Evolutionary conservation across 495 filamentous ascomycete genomes (phyloP), one percentile per base, ranked within the genome.

Genomic region (Polyplosphaeria fusca): DNA sequence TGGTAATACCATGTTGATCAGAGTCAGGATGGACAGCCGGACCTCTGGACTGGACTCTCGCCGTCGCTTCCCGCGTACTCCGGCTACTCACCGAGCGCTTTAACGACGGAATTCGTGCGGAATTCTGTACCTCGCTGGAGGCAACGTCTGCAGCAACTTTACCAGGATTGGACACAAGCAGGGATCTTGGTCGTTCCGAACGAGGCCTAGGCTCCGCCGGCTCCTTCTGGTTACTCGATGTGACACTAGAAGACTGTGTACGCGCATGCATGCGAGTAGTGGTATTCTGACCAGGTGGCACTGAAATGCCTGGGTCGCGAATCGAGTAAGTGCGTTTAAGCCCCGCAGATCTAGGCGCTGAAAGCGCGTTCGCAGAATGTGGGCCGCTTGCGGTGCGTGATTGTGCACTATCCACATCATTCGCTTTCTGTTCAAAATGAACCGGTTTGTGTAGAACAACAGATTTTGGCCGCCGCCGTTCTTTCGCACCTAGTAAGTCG

Each of bases 311-410:
- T 16, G 52, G 62, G 39, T 40, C 56, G 25, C 62, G 57, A 16
- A 65, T 28, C 16, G 62, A 65, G n/a, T 48, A 49, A 16, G 62
- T 56, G 5, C 62, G 57, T 7, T 28, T 39, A 2, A 65, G 18
- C 24, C 42, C 57, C 4, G 48, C 28, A 7, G 52, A 42, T 19
- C 27, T 46, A 22, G 56, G 28, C 19, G 22, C 22, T 30, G 53
- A 48, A 19, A 40, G 16, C 25, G 30, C 48, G n/a, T 14, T 42
- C n/a, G 25, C 49, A 28, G 48, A 1, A 48, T 54, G 27, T 40
- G 42, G 24, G 24, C 39, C 23, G 28, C 30, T 40, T 20, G 23
- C 25, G 42, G 30, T 11, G 7, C 22, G 28, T 25, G 49, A 5
- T 16, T 30, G 12, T 16, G n/a, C n/a, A n/a, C n/a, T n/a, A n/a